Base-by-base conservation (phyloP, 306 rosid species). In the Rosa chinensis region DNA sequence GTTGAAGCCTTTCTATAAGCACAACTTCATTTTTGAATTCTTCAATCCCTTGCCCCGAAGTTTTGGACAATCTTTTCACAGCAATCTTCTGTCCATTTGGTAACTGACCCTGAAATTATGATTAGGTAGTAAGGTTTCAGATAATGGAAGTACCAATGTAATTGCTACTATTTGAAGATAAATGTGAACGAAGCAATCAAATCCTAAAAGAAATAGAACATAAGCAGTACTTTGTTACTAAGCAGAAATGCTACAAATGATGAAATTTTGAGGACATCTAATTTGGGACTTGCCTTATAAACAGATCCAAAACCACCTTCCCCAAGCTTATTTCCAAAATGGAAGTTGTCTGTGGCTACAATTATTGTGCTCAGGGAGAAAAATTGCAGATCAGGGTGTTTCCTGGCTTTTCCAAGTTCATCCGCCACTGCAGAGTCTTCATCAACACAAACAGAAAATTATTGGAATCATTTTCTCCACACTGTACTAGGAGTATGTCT, bases 241-340 rank as follows among this genome's bases (percentile, higher is more conserved):
- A 23, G 37, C 28, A 23, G 66, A 59, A 59, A 59, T 9, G 14
- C 0, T 59, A 2, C 66, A 59, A 10, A 75, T 53, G 3, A 53
- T 53, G 25, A 23, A 28, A 64, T 4, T 3, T 13, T 45, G 4
- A 13, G 28, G 62, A 10, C 0, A 72, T 49, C 18, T 16, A 55
- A 55, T 5, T 53, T 53, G 59, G 23, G 21, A 8, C 32, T n/a
- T 21, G 43, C 80, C 73, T 56, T 47, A 47, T 77, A 43, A 35
- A 64, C 50, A 18, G 52, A 35, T 49, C 80, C 80, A 48, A 66
- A 77, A 47, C 74, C 64, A 11, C 73, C 74, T 35, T 49, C 7
- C 10, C 74, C 74, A 2, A 77, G 73, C 18, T 77, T 50, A 6
- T 48, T 66, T 11, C 32, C 39, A 5, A 2, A 6, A 20, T 62